phyloP scores from a whole-genome alignment of 2,329 filamentous ascomycete genomes.

The Alternaria arbusti region DNA sequence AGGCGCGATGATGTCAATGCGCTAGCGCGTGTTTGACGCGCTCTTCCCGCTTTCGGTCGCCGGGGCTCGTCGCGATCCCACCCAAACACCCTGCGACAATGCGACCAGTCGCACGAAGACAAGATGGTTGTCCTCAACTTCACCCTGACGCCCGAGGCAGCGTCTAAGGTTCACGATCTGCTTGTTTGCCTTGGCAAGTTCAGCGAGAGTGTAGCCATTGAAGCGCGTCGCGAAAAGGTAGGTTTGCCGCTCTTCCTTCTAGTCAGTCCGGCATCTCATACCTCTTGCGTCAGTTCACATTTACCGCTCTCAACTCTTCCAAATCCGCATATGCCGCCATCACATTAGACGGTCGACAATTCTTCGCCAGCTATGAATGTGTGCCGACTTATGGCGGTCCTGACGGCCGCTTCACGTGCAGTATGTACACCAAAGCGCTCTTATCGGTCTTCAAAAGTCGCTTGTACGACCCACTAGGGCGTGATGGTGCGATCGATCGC shows the following conservation, averaged over 20 bases:
- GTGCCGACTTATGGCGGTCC: conserved; percentile 47
- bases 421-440: conserved; percentile 72
- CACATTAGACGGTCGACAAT: conserved; percentile 68
- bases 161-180: conserved; percentile 73
- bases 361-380: conserved; percentile 77
- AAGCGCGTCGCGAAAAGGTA: conserved; percentile 73
- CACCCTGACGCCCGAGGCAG: conserved; percentile 75
- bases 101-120: conserved; percentile 11
- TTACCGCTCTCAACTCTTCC: conserved; percentile 79
- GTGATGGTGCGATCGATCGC: conserved; percentile 73
- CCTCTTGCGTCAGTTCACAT: conserved; percentile 59
- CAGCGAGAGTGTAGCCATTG: conserved; percentile 78
- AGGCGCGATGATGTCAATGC: conserved; percentile 20
- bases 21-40: conserved; percentile 30
- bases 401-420: conserved; percentile 71
- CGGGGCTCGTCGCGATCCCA: background rate
- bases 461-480: conserved; percentile 67
- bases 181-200: conserved; percentile 79
- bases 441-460: conserved; percentile 77
- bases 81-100: conserved; percentile 10
- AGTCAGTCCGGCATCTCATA: conserved; percentile 25
- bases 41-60: conserved; percentile 20
- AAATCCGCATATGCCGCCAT: conserved; percentile 81
- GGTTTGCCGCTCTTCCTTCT: conserved; percentile 22
- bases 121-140: conserved; percentile 66